Conservation (phyloP, 768 basidiomycete genomes). For the Panaeolus papilionaceus region DNA sequence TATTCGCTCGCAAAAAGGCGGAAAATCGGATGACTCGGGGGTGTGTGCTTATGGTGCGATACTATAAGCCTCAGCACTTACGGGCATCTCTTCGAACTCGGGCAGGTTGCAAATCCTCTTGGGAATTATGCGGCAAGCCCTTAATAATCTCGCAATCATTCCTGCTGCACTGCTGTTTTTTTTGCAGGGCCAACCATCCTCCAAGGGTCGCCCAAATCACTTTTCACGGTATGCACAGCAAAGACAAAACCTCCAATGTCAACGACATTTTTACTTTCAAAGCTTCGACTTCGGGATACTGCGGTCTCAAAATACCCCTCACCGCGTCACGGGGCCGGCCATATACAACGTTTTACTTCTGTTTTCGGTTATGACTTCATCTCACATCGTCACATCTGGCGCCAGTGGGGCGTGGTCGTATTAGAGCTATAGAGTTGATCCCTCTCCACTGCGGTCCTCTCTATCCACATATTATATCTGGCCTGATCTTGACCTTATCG, state of each 20-base stretch:
- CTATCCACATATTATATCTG: background rate
- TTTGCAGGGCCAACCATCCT: background rate
- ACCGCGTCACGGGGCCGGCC: background rate
- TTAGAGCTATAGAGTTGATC: background rate
- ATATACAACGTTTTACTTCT: background rate
- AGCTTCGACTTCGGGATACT: background rate
- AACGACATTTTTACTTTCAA: background rate
- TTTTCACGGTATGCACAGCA: background rate
- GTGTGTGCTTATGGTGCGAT: background rate
- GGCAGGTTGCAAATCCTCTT: background rate
- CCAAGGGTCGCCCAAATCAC: background rate
- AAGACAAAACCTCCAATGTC: background rate
- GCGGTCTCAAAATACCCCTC: background rate
- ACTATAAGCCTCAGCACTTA: background rate
- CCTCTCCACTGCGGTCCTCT: background rate
- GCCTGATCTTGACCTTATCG: constrained; percentile 9
- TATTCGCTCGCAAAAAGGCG: background rate
- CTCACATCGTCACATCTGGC: constrained; percentile 8
- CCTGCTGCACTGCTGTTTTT: background rate
- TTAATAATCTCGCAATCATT: background rate
- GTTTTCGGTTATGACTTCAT: constrained; percentile 2
- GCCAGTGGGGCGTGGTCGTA: constrained; percentile 1
- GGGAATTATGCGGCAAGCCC: background rate
- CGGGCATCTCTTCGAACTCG: background rate
- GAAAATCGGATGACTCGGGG: background rate